phyloP scores from a whole-genome alignment of 2,329 filamentous ascomycete genomes.

The Microdochium bolleyi region DNA sequence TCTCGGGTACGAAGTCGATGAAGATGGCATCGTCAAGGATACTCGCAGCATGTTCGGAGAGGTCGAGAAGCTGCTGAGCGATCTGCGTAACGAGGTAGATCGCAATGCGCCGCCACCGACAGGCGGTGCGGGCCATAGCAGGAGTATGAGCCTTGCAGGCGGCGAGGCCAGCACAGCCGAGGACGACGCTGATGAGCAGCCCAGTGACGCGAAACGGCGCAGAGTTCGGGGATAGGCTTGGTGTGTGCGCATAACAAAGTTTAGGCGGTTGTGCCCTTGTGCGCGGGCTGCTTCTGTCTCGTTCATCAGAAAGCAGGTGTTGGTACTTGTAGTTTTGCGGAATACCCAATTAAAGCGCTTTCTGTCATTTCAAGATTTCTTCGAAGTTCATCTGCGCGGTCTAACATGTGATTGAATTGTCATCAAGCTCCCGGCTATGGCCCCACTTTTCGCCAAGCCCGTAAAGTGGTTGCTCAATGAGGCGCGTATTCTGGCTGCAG shows the following conservation, averaged over 20 bases:
- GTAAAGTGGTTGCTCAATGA: too few species aligned
- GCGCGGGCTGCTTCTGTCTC: not conserved
- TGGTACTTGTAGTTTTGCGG: not conserved
- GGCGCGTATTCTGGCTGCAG: too few species aligned
- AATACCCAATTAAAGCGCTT: not conserved
- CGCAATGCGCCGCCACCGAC: constrained; percentile 28
- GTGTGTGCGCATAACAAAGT: not conserved
- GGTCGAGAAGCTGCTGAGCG: constrained; percentile 70
- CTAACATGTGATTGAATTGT: too few species aligned
- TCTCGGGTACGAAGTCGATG: constrained; percentile 60
- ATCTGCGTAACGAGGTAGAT: constrained; percentile 65
- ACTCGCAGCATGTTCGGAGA: constrained; percentile 85
- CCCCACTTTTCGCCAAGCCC: too few species aligned
- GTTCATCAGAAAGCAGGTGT: not conserved
- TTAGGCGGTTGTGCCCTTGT: not conserved
- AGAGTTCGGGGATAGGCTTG: constrained; percentile 17
- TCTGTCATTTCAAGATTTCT: too few species aligned
- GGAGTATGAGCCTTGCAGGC: constrained; percentile 20
- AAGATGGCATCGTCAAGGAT: constrained; percentile 82
- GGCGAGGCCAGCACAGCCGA: constrained; percentile 37
- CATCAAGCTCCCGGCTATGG: too few species aligned
- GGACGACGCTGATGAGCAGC: constrained; percentile 37
- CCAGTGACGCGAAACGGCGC: constrained; percentile 28
- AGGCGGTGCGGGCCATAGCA: constrained; percentile 14
- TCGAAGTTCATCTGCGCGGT: too few species aligned